Base-by-base conservation (phyloP, 495 filamentous ascomycete species). In the Penicillium canescens region DNA sequence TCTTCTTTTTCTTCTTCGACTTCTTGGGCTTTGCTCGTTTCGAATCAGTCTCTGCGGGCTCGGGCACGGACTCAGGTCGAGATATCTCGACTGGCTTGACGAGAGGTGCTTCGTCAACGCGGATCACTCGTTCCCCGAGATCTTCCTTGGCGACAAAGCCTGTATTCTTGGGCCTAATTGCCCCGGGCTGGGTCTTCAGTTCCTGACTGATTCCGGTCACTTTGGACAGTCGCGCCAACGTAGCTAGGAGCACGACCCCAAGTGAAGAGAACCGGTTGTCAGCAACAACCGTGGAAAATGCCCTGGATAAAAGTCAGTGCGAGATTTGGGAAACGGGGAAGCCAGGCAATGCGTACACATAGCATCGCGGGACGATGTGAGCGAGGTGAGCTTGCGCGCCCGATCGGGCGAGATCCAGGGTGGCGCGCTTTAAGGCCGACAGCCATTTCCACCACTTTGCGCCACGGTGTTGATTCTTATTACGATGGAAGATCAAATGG, bases 401-500 rank as follows among this genome's bases (percentile, higher is more conserved):
- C 13, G 39, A 21, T 34, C 38, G 38, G 49, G 31, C 57, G 6
- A 92, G 63, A 58, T 80, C 82, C 33, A 66, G 63, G 14, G 87
- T 57, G 50, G 77, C 78, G 11, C 89, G 87, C 38, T 85, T 81
- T 40, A 94, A 70, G 54, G 84, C 78, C 34, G 82, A 80, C 40
- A 91, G 73, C 68, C 79, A 76, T 62, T 82, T 82, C 82, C 86
- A 94, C 90, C 90, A 94, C 57, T 80, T 83, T 3, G 83, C 71
- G 35, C 73, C 71, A 35, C 81, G 81, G 66, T 93, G 89, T 69
- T 94, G 90, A 68, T 93, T 93, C 59, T 85, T 86, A 71, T 92
- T 92, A 63, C 88, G 88, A 67, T 91, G 87, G 60, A 82, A 81
- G 42, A 91, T 73, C 59, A 88, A 71, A 49, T 82, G 75, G 37